Conservation (phyloP, 2,329 filamentous ascomycete genomes). For the Xylogone sp. region DNA sequence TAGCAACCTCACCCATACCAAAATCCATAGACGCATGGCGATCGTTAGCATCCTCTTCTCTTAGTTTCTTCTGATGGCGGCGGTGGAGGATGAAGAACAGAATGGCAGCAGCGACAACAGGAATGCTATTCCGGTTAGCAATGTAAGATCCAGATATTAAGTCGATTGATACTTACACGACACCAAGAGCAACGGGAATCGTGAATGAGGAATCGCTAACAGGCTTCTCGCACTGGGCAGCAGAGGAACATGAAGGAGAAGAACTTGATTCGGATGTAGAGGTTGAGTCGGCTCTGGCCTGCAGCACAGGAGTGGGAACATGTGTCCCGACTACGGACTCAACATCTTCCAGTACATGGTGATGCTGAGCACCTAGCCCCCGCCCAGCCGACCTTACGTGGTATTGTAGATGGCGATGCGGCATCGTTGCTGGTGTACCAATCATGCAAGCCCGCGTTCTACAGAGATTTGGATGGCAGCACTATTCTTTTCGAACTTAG, state of each 20-base stretch:
- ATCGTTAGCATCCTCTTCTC: slow-evolving; percentile 76
- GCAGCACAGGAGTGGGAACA: slow-evolving; percentile 18
- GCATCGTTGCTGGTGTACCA: too few species aligned
- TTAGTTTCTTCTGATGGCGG: slow-evolving; percentile 67
- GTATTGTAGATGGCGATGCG: too few species aligned
- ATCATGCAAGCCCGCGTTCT: too few species aligned
- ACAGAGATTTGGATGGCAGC: too few species aligned
- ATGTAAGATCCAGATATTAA: not conserved
- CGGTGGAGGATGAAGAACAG: slow-evolving; percentile 77
- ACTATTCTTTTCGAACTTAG: too few species aligned
- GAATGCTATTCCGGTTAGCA: slow-evolving; percentile 55
- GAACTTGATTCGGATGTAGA: slow-evolving; percentile 16
- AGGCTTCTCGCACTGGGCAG: slow-evolving; percentile 56
- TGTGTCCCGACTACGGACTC: not conserved
- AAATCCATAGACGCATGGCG: slow-evolving; percentile 92
- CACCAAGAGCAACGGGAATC: slow-evolving; percentile 64
- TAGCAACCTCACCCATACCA: slow-evolving; percentile 60
- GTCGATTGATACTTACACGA: slow-evolving; percentile 55
- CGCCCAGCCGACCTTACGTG: too few species aligned
- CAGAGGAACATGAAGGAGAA: slow-evolving; percentile 30
- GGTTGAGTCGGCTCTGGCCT: slow-evolving; percentile 15
- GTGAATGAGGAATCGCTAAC: slow-evolving; percentile 51
- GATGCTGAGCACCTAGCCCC: not conserved
- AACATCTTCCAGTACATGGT: not conserved
- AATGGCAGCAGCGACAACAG: slow-evolving; percentile 61